Percentiles rank a stretch among this genome's conserved stretches.
Evolutionary conservation across 1,139 yeast genomes (phyloP).

Genomic region (Diutina mesorugosa): DNA sequence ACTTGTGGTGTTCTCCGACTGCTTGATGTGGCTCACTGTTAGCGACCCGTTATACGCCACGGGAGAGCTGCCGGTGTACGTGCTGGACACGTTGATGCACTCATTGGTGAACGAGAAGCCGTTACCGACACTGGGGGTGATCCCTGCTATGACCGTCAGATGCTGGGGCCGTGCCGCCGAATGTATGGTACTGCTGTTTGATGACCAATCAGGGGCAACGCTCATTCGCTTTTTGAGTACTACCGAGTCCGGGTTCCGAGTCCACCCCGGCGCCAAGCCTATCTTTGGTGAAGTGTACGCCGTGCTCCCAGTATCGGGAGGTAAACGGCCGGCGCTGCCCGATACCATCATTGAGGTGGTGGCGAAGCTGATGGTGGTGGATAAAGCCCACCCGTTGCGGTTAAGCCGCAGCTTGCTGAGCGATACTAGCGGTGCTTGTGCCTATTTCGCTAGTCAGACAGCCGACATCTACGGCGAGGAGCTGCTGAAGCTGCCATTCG

Average conservation of each 20-base stretch:
- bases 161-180: slow-evolving; percentile 60
- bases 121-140: slow-evolving; percentile 31
- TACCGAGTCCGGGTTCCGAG: slow-evolving; percentile 15
- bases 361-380: slow-evolving; percentile 66
- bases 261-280: slow-evolving; percentile 4
- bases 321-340: neutral
- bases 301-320: slow-evolving; percentile 4
- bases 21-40: slow-evolving; percentile 49
- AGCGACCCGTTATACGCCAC: slow-evolving; percentile 4
- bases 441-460: slow-evolving; percentile 80
- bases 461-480: slow-evolving; percentile 45
- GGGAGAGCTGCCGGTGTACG: slow-evolving; percentile 38
- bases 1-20: slow-evolving; percentile 71
- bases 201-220: slow-evolving; percentile 8
- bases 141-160: slow-evolving; percentile 59
- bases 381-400: slow-evolving; percentile 52
- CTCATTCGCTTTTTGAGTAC: slow-evolving; percentile 17
- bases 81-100: slow-evolving; percentile 75
- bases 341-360: slow-evolving; percentile 48
- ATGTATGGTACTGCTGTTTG: slow-evolving; percentile 32
- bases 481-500: slow-evolving; percentile 45
- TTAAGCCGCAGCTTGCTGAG: slow-evolving; percentile 53
- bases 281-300: slow-evolving; percentile 4
- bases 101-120: slow-evolving; percentile 82
- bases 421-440: slow-evolving; percentile 19